A percentile compares a stretch with the other conserved stretches of the same genome.
Conservation (phyloP, 164 flowering plant species). For the Saururus chinensis region DNA sequence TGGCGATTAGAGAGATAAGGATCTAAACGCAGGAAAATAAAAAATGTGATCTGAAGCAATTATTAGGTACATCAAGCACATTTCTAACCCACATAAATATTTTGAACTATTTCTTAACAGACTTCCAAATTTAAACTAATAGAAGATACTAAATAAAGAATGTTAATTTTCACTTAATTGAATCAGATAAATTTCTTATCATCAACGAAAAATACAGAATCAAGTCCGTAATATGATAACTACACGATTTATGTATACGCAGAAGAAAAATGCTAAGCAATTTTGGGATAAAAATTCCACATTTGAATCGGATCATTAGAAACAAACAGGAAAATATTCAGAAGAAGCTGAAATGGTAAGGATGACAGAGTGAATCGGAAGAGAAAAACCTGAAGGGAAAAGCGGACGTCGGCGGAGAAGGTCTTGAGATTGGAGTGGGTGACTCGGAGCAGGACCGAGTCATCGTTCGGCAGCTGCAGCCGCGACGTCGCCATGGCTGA, state of each 20-base stretch:
- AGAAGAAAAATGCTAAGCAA: neutral
- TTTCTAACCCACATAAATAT: too few species aligned
- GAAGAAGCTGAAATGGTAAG: neutral
- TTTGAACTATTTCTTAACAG: too few species aligned
- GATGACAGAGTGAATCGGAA: neutral
- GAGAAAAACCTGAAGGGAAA: slow-evolving; percentile 55
- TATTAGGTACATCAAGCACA: too few species aligned
- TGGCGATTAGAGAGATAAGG: too few species aligned
- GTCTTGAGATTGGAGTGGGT: slow-evolving; percentile 75
- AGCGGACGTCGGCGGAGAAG: slow-evolving; percentile 68
- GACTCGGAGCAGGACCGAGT: slow-evolving; percentile 55
- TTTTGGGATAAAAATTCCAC: neutral
- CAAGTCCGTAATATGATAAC: neutral
- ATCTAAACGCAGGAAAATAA: too few species aligned
- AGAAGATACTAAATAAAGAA: too few species aligned
- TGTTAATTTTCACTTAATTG: too few species aligned
- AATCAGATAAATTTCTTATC: too few species aligned
- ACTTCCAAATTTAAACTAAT: too few species aligned
- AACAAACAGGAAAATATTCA: too few species aligned
- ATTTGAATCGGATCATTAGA: neutral
- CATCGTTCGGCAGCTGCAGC: slow-evolving; percentile 54
- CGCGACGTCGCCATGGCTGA: slow-evolving; percentile 26
- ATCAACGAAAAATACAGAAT: too few species aligned
- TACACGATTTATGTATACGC: neutral
- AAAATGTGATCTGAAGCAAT: too few species aligned